Evolutionary conservation across 129 eudicot genomes (phyloP).

Genomic region (Flaveria brownii): DNA sequence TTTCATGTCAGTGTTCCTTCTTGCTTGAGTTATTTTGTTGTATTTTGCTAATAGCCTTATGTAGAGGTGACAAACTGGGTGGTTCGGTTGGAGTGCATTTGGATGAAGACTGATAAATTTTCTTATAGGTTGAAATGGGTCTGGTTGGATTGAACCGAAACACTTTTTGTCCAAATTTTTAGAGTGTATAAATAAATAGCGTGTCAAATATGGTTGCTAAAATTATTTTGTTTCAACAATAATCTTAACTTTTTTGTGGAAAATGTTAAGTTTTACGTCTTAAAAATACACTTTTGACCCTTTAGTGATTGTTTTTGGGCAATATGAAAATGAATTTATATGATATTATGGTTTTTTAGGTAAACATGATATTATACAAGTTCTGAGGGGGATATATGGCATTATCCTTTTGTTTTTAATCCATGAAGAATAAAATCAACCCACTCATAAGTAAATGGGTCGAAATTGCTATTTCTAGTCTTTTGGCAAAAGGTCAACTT

Average conservation of each 20-base stretch:
- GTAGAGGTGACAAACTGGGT: background rate
- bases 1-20: slow-evolving; percentile 45
- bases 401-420: background rate
- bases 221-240: background rate
- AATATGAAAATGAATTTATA: background rate
- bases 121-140: background rate
- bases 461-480: background rate
- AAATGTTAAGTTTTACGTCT: background rate
- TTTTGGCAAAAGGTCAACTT: slow-evolving; percentile 16
- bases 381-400: background rate
- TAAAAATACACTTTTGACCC: background rate
- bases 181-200: background rate
- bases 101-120: background rate
- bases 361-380: background rate
- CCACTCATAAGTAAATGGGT: background rate
- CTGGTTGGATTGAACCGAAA: background rate
- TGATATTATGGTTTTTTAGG: background rate
- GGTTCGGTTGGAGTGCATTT: background rate
- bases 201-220: background rate
- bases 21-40: background rate
- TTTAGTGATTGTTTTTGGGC: background rate
- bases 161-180: background rate
- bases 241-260: background rate
- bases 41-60: background rate
- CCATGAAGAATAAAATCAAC: background rate